These are phyloP conservation scores for Mycosphaerella arachidis DNA, from an alignment of 2,329 filamentous ascomycete species.

Conservation along the genomic window DNA sequence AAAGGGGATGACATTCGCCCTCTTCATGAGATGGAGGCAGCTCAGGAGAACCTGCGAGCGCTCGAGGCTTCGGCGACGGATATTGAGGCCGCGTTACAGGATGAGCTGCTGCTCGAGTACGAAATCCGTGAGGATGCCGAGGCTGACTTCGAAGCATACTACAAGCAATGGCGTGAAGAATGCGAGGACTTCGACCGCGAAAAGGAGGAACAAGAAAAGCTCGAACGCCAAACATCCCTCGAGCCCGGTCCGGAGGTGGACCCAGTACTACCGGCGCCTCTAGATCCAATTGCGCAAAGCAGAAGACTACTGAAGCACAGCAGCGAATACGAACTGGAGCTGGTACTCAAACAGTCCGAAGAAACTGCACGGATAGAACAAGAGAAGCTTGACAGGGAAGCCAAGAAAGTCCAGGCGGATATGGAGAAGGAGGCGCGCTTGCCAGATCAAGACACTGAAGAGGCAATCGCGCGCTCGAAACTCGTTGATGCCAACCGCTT, in stretches of 20 bases:
- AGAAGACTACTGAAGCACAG: constrained; percentile 55
- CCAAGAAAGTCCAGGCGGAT: constrained; percentile 65
- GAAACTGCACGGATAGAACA: constrained; percentile 67
- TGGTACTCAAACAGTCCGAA: constrained; percentile 66
- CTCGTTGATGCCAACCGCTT: constrained; percentile 65
- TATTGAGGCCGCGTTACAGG: constrained; percentile 30
- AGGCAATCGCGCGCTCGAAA: constrained; percentile 54
- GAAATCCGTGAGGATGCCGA: constrained; percentile 28
- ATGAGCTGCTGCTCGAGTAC: constrained; percentile 26
- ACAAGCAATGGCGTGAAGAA: constrained; percentile 40
- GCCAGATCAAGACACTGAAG: constrained; percentile 62
- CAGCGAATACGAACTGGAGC: constrained; percentile 69
- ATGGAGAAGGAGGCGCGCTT: constrained; percentile 73
- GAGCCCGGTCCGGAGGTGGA: constrained; percentile 46
- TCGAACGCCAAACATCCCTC: constrained; percentile 33
- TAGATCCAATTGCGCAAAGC: constrained; percentile 48
- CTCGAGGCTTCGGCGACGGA: constrained; percentile 34
- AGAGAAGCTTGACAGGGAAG: constrained; percentile 48
- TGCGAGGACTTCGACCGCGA: constrained; percentile 40
- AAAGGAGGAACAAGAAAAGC: constrained; percentile 37
- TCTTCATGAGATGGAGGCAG: constrained; percentile 38
- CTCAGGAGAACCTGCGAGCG: constrained; percentile 35
- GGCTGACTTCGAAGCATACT: constrained; percentile 35
- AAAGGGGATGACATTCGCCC: constrained; percentile 32
- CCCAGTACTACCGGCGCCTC: constrained; percentile 18